Evolutionary conservation across 164 flowering plant genomes (phyloP), one percentile per base, ranked within the genome.

Genomic region (Pachysandra terminalis): DNA sequence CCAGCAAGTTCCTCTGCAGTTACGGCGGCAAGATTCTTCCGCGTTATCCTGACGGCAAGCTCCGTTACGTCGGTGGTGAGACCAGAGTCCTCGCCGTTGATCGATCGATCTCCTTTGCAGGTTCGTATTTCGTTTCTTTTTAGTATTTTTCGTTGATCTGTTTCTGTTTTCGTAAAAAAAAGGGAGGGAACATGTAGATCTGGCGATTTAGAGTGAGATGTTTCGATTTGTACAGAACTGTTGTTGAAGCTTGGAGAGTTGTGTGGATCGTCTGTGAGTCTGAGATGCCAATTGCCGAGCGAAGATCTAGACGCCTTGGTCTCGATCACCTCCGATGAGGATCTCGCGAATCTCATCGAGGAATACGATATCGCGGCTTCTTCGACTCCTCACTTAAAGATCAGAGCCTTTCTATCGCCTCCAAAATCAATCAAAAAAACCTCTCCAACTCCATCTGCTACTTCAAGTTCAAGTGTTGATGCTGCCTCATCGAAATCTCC

Each of bases 1-100:
- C 87, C 63, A 70, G 90, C 58, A 93, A 93, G 70, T 87, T 90
- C 68, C 87, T 91, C 67, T 90, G 90, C 72, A 94, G 97, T 73
- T 94, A 94, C 68, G 96, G 93, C 77, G 98, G 98, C 71, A 88
- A 79, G 74, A 94, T 94, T 66, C 83, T 88, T 27, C 98, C 98
- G 40, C 96, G 98, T 73, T 67, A 80, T 53, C 80, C 96, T 48
- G 98, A 94, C 77, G 93, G 96, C 60, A 88, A 83, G 71, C 98
- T 94, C 77, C 96, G 98, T 65, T 94, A 94, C 73, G 76, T 74
- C 41, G 98, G 98, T 35, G 98, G 98, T 19, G 81, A 86, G 19
- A 94, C 93, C 51, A 86, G 98, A 25, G 88, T 94, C 57, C 87
- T 94, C 53, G 74, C 97, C 72, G 90, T 94, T 28, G 73, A 82